Evolutionary conservation across 345 rosid genomes (phyloP), one percentile per base, ranked within the genome.

Genomic region (Moringa oleifera): DNA sequence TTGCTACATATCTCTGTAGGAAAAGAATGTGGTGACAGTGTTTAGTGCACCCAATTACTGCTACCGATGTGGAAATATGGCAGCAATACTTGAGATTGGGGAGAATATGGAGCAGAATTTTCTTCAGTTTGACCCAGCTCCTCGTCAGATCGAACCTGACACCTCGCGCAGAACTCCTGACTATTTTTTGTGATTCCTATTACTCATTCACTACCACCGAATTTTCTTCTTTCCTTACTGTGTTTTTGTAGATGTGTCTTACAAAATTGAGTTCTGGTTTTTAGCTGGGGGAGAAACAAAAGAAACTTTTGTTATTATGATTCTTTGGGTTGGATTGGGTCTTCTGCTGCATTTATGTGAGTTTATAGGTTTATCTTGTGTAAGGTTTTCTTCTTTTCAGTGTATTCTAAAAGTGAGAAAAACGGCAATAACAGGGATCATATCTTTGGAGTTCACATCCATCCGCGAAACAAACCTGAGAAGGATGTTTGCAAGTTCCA

Each of bases 181-280:
- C 68, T 73, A 73, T 69, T 73, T 73, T 59, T 68, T 73, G 73
- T 73, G 73, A 73, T 80, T 64, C 37, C 51, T 47, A 55, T 28
- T 21, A 46, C 59, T 61, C 63, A 59, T 60, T 59, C 59, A 25
- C 51, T 33, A 61, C 13, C 45, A 52, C 50, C 62, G 65, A 62
- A 31, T 49, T 57, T 64, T 64, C 58, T 25, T 65, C 47, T 70
- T 70, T 50, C n/a, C 21, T 25, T 47, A 61, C 61, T 59, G 67
- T 73, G 76, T 60, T 81, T 79, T 65, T 79, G 78, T 79, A 81
- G 86, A 79, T 70, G 63, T 69, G 57, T 69, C 66, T 56, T n/a
- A n/a, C n/a, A n/a, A n/a, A n/a, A n/a, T n/a, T n/a, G n/a, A n/a
- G n/a, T 79, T 62, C 46, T 62, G 63, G 68, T 50, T 67, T 71